Conservation (phyloP, 345 rosid genomes). For the Passiflora organensis region DNA sequence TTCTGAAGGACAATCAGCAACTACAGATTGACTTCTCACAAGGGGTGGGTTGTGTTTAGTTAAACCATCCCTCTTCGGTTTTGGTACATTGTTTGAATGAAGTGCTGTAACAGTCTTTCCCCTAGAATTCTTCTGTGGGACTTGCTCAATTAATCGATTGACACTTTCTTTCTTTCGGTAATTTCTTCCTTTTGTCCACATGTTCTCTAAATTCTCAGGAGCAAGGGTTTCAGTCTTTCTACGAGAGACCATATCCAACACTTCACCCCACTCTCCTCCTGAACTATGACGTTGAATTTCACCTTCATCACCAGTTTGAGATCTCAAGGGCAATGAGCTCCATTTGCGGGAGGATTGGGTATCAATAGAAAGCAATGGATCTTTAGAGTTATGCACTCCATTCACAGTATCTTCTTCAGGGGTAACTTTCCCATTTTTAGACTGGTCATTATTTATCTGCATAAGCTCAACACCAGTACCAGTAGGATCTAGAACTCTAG, state of each 20-base stretch:
- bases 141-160: slow-evolving; percentile 33
- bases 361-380: slow-evolving; percentile 89
- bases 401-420: slow-evolving; percentile 34
- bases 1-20: slow-evolving; percentile 11
- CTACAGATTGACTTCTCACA: slow-evolving; percentile 21
- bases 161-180: slow-evolving; percentile 54
- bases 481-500: slow-evolving; percentile 70
- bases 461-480: slow-evolving; percentile 92
- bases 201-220: slow-evolving; percentile 90
- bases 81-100: slow-evolving; percentile 20
- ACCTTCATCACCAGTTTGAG: slow-evolving; percentile 40
- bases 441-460: slow-evolving; percentile 55
- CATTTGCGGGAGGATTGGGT: slow-evolving; percentile 65
- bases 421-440: slow-evolving; percentile 29
- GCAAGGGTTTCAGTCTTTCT: slow-evolving; percentile 89
- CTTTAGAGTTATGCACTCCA: slow-evolving; percentile 51
- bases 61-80: slow-evolving; percentile 25
- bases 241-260: slow-evolving; percentile 69
- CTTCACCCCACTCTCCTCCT: slow-evolving; percentile 76
- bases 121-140: slow-evolving; percentile 30
- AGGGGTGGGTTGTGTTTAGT: slow-evolving; percentile 22
- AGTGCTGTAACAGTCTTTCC: slow-evolving; percentile 29
- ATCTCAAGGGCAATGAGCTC: slow-evolving; percentile 52
- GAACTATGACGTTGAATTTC: slow-evolving; percentile 40
- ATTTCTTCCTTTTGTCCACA: slow-evolving; percentile 97